A percentile compares a stretch with the other conserved stretches of the same genome.
These are phyloP conservation scores for Colletotrichum spaethianum DNA, from an alignment of 2,329 filamentous ascomycete species.

Conservation along the genomic window DNA sequence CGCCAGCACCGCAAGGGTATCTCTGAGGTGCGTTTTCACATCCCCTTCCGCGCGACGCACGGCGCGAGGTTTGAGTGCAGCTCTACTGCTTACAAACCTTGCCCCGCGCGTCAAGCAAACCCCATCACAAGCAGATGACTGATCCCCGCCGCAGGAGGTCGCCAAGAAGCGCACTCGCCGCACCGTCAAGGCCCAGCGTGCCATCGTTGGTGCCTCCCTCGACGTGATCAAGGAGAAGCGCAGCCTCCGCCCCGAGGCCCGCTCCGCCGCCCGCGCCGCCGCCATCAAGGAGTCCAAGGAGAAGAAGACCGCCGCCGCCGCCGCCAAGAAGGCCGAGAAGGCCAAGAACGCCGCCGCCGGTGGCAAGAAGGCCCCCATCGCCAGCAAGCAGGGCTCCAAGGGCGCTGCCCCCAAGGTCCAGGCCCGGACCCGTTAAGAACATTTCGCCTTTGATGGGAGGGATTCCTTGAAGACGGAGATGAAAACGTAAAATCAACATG, in stretches of 20 bases:
- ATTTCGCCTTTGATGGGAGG: constrained; percentile 17
- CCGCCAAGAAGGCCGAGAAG: constrained; percentile 99
- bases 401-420: constrained; percentile 88
- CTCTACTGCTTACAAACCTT: not conserved
- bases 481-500: constrained; percentile 10
- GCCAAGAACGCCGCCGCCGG: constrained; percentile 88
- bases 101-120: not conserved
- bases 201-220: constrained; percentile 98
- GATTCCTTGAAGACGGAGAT: constrained; percentile 19
- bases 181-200: constrained; percentile 98
- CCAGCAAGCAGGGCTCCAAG: constrained; percentile 98
- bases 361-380: constrained; percentile 84
- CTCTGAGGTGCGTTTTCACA: constrained; percentile 86
- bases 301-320: constrained; percentile 91
- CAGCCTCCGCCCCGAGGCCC: constrained; percentile 93
- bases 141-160: constrained; percentile 82
- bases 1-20: constrained; percentile 99
- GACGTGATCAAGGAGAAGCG: constrained; percentile 99
- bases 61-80: not conserved
- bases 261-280: constrained; percentile 87
- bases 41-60: not conserved
- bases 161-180: constrained; percentile 99
- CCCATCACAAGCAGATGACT: constrained; percentile 47
- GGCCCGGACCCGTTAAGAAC: constrained; percentile 85
- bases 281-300: constrained; percentile 99